Percentiles rank a stretch among this genome's conserved stretches.
Conservation (phyloP, 2,329 filamentous ascomycete genomes). For the Fusarium dlaminii region DNA sequence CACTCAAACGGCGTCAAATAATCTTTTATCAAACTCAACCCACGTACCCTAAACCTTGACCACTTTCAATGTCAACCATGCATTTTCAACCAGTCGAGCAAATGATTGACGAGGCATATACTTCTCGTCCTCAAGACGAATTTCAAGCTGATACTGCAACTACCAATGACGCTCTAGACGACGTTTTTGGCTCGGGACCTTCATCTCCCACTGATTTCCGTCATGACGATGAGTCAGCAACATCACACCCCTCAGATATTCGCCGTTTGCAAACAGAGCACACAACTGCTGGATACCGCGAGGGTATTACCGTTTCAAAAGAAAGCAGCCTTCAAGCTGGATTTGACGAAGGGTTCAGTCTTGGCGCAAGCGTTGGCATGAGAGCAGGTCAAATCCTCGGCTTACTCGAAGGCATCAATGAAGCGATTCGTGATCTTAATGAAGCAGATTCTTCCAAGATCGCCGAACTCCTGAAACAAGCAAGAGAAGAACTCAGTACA, state of each 20-base stretch:
- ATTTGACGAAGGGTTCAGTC: conserved; percentile 89
- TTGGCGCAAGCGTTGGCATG: conserved; percentile 84
- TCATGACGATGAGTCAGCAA: conserved; percentile 3
- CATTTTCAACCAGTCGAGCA: conserved; percentile 48
- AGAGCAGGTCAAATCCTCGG: conserved; percentile 80
- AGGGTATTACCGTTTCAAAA: conserved; percentile 83
- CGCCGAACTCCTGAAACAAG: conserved; percentile 46
- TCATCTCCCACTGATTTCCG: conserved; percentile 30
- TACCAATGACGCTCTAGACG: conserved; percentile 46
- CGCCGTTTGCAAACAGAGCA: conserved; percentile 79
- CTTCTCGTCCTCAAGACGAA: conserved; percentile 31
- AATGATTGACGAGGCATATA: conserved; percentile 42
- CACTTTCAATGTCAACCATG: conserved; percentile 38
- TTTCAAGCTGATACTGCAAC: conserved; percentile 1
- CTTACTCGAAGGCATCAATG: conserved; percentile 75
- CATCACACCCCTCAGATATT: conserved; percentile 69
- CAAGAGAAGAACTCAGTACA: conserved; percentile 68
- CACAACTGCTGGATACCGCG: conserved; percentile 87
- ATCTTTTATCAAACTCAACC: background rate
- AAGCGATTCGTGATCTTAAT: conserved; percentile 52
- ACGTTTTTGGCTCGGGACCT: conserved; percentile 49
- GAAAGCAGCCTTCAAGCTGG: conserved; percentile 80
- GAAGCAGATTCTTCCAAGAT: conserved; percentile 27
- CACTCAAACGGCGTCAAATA: conserved; percentile 11
- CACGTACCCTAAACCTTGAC: conserved; percentile 15